These are phyloP conservation scores for Lycium ferocissimum DNA, from an alignment of 257 asterid genomes.

Conservation along the genomic window DNA sequence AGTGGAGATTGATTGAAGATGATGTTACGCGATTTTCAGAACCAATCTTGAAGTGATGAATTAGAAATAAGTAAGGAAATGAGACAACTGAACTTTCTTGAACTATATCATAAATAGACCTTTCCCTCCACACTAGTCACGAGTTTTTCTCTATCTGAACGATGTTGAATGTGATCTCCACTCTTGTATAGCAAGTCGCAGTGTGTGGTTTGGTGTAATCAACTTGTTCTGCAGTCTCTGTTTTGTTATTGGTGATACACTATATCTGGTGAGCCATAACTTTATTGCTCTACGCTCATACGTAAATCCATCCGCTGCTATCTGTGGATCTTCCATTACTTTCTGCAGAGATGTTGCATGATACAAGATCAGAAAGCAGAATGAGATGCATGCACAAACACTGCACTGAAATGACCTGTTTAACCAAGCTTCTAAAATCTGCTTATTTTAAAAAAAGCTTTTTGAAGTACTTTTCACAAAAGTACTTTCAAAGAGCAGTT, in stretches of 20 bases:
- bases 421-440: too few species aligned
- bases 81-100: neutral
- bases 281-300: conserved; percentile 77
- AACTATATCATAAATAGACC: neutral
- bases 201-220: conserved; percentile 70
- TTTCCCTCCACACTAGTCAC: neutral
- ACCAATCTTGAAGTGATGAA: neutral
- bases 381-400: conserved; percentile 26
- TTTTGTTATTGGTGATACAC: conserved; percentile 76
- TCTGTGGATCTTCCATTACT: conserved; percentile 79
- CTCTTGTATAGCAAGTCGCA: conserved; percentile 73
- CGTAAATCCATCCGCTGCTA: conserved; percentile 91
- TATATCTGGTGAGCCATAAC: conserved; percentile 66
- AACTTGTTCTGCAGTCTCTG: conserved; percentile 54
- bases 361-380: conserved; percentile 23
- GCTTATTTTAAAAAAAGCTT: too few species aligned
- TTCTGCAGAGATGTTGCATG: conserved; percentile 57
- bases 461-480: too few species aligned
- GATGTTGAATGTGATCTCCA: conserved; percentile 50
- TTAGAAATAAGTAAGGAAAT: neutral
- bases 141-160: conserved; percentile 2
- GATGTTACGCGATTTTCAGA: neutral
- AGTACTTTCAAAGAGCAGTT: too few species aligned
- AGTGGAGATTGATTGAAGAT: neutral
- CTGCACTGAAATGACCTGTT: neutral